Evolutionary conservation across 176 grass and related monocot species (phyloP).

Genomic region (Carex littledalei): DNA sequence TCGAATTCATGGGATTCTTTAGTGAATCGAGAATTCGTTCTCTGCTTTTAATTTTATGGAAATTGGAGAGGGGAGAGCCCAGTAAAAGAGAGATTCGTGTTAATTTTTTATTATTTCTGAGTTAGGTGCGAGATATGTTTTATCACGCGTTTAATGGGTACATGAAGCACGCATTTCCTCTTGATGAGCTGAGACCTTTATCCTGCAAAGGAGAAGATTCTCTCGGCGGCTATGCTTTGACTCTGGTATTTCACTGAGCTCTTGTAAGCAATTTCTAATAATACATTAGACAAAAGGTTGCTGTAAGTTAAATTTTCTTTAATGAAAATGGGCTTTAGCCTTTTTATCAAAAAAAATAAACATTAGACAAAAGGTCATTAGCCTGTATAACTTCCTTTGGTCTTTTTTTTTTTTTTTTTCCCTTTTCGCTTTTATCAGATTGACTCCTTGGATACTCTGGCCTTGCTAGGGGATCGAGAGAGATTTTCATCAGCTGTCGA

Average conservation of each 20-base stretch:
- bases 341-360: too few relatives aligned
- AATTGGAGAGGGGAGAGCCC: neutral
- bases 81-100: neutral
- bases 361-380: neutral
- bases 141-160: conserved; percentile 99
- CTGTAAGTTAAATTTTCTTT: too few relatives aligned
- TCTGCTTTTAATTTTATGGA: neutral
- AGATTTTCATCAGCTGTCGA: conserved; percentile 73
- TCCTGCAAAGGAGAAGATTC: conserved; percentile 93
- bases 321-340: too few relatives aligned
- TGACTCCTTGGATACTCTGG: conserved; percentile 90
- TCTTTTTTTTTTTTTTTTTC: neutral
- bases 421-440: conserved; percentile 48
- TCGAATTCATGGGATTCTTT: neutral
- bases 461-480: conserved; percentile 73
- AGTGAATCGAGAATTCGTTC: neutral
- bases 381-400: neutral
- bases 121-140: conserved; percentile 91
- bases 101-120: conserved; percentile 1
- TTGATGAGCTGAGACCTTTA: conserved; percentile 87
- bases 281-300: neutral
- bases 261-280: conserved; percentile 8
- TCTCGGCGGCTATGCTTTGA: conserved; percentile 92
- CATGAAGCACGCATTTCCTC: conserved; percentile 91
- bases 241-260: conserved; percentile 59